These are phyloP conservation scores for Talaromyces funiculosus DNA, from an alignment of 2,329 filamentous ascomycete genomes.

Conservation along the genomic window DNA sequence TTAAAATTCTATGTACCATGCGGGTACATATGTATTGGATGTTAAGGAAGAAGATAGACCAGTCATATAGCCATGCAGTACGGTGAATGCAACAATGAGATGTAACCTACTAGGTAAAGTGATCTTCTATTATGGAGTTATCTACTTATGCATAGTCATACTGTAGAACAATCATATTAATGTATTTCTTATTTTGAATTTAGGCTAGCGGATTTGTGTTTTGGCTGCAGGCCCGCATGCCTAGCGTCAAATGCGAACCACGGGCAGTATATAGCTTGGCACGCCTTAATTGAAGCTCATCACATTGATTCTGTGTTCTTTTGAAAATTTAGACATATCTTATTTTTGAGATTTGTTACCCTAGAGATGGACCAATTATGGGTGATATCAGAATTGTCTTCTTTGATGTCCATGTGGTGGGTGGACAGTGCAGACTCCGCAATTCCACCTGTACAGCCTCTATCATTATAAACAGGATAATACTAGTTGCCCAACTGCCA, in stretches of 20 bases:
- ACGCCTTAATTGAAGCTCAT: conserved; percentile 9
- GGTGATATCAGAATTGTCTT: background rate
- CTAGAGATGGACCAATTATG: background rate
- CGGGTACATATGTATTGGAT: background rate
- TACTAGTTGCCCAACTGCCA: background rate
- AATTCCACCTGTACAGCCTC: background rate
- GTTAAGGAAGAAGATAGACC: background rate
- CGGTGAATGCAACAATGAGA: background rate
- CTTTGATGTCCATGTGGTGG: background rate
- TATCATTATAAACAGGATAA: background rate
- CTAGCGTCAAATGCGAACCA: too few species aligned
- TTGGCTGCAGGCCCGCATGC: too few species aligned
- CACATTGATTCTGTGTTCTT: background rate
- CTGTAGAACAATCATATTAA: background rate
- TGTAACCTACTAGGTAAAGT: too few species aligned
- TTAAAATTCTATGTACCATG: background rate
- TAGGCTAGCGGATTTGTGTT: too few species aligned
- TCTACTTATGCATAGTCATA: background rate
- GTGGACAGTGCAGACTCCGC: background rate
- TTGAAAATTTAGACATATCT: background rate
- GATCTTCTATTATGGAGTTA: conserved; percentile 2
- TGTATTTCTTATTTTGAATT: too few species aligned
- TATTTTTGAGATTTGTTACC: background rate
- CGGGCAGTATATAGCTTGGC: conserved; percentile 7
- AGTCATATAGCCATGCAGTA: background rate